Percentiles rank a stretch among this genome's conserved stretches.
Evolutionary conservation across 2,329 filamentous ascomycete genomes (phyloP).

Genomic region (Phyllachora maydis): DNA sequence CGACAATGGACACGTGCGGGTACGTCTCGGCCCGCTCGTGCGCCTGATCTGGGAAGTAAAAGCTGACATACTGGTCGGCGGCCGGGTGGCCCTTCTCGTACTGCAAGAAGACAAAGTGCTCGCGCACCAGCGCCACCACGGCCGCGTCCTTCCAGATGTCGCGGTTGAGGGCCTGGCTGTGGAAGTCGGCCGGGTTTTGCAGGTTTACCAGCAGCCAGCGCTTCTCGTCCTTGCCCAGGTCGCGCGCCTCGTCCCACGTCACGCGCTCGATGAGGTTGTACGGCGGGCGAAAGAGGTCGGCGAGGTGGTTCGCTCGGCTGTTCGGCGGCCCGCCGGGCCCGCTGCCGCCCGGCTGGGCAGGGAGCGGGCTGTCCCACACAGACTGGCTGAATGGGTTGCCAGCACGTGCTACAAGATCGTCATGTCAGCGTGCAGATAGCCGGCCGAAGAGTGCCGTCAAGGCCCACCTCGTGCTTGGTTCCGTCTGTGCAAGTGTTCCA

Average conservation of each 20-base stretch:
- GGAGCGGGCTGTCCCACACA: slow-evolving; percentile 14
- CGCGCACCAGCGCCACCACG: slow-evolving; percentile 60
- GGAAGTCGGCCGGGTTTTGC: slow-evolving; percentile 82
- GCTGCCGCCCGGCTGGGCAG: slow-evolving; percentile 2
- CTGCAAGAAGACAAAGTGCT: slow-evolving; percentile 92
- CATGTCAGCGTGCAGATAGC: background rate
- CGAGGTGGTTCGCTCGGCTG: slow-evolving; percentile 56
- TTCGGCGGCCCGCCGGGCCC: slow-evolving; percentile 22
- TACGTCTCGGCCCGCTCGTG: slow-evolving; percentile 77
- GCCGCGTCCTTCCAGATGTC: slow-evolving; percentile 86
- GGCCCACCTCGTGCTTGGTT: slow-evolving; percentile 4
- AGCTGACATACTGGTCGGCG: slow-evolving; percentile 65
- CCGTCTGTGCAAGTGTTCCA: background rate
- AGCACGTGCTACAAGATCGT: slow-evolving; percentile 1
- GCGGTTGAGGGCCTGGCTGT: slow-evolving; percentile 82
- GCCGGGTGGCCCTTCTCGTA: slow-evolving; percentile 71
- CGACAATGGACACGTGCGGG: slow-evolving; percentile 88
- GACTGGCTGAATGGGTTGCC: slow-evolving; percentile 18
- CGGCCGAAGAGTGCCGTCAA: background rate
- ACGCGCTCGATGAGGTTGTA: slow-evolving; percentile 71
- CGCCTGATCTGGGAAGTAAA: slow-evolving; percentile 56
- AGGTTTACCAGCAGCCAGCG: slow-evolving; percentile 96
- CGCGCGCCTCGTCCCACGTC: slow-evolving; percentile 67
- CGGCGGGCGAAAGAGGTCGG: slow-evolving; percentile 81
- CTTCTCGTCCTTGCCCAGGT: slow-evolving; percentile 67